Evolutionary conservation across 129 eudicot genomes (phyloP), one percentile per base, ranked within the genome.

Genomic region (Artemisia tridentata): DNA sequence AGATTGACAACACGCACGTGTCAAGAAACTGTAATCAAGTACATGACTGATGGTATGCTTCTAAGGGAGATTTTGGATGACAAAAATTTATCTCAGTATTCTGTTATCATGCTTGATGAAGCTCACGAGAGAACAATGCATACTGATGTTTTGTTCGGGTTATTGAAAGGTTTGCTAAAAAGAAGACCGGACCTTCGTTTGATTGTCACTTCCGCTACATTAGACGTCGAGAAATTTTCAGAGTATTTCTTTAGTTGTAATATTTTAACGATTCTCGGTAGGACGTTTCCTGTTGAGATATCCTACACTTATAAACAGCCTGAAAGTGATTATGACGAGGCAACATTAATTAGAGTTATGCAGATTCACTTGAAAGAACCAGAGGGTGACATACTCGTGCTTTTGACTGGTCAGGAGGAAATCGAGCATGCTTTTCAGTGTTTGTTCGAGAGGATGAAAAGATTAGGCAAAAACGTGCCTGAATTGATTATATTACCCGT

Each of bases 1-100:
- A n/a, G n/a, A n/a, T n/a, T n/a, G n/a, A n/a, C n/a, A n/a, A n/a
- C n/a, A n/a, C n/a, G 96, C 46, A 92, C 98, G 0, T 81, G 98
- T 49, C 95, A 91, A 0, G 96, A 92, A n/a, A 92, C 98, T 11
- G 96, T 88, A 1, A 92, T 92, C 53, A 92, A 88, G 70, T 92
- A 92, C 72, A 92, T 92, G 98, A 92, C 96, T 5, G 96, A 92
- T 68, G 95, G 98, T 67, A 88, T 92, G 98, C 88, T 92, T 67
- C 60, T 88, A 65, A 83, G 62, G 69, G 98, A 92, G 73, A 83
- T 88, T 57, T 72, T 92, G 61, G 76, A 81, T 20, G 91, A 88
- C 25, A 91, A 92, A 5, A 73, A 88, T 61, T 68, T 92, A 7
- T 84, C 96, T 47, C 95, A 92, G 51, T 88, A 92, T 64, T 92